A percentile compares a stretch with the other conserved stretches of the same genome.
Conservation (phyloP, 2,329 filamentous ascomycete species). For the Cryphonectria japonica region DNA sequence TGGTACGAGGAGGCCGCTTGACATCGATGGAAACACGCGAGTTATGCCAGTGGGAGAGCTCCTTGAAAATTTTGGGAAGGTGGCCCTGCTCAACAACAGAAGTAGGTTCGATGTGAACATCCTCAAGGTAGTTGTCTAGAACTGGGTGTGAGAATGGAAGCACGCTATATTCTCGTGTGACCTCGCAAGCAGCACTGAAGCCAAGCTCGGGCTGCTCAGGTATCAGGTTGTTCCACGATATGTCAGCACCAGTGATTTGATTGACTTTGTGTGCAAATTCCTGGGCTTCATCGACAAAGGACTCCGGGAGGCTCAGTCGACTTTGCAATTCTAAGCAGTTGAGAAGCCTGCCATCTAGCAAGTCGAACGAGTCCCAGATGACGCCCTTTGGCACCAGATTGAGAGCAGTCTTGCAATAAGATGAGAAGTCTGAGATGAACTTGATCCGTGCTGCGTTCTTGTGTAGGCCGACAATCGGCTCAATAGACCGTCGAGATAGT, state of each 20-base stretch:
- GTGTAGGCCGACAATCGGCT: not conserved
- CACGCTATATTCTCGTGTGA: conserved; percentile 34
- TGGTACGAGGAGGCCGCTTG: conserved; percentile 37
- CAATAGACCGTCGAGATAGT: conserved; percentile 34
- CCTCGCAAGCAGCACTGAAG: not conserved
- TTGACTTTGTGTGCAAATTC: conserved; percentile 26
- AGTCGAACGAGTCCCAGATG: conserved; percentile 34
- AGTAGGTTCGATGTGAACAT: conserved; percentile 44
- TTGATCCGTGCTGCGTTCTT: conserved; percentile 1
- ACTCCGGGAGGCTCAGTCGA: conserved; percentile 17
- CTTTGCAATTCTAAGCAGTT: conserved; percentile 4
- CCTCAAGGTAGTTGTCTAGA: conserved; percentile 50
- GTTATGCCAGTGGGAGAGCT: conserved; percentile 66
- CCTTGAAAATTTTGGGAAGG: conserved; percentile 46
- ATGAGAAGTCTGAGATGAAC: conserved; percentile 18
- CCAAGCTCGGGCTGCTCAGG: not conserved
- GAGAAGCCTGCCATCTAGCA: conserved; percentile 34
- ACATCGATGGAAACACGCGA: conserved; percentile 54
- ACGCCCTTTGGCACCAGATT: conserved; percentile 21
- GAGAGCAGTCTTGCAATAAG: conserved; percentile 21
- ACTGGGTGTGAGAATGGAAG: conserved; percentile 53
- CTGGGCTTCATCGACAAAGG: conserved; percentile 17
- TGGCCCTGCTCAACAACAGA: conserved; percentile 32
- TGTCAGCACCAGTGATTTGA: conserved; percentile 18
- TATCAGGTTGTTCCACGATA: not conserved